These are phyloP conservation scores for Sisymbrium altissimum DNA, from an alignment of 345 rosid species.

Conservation along the genomic window DNA sequence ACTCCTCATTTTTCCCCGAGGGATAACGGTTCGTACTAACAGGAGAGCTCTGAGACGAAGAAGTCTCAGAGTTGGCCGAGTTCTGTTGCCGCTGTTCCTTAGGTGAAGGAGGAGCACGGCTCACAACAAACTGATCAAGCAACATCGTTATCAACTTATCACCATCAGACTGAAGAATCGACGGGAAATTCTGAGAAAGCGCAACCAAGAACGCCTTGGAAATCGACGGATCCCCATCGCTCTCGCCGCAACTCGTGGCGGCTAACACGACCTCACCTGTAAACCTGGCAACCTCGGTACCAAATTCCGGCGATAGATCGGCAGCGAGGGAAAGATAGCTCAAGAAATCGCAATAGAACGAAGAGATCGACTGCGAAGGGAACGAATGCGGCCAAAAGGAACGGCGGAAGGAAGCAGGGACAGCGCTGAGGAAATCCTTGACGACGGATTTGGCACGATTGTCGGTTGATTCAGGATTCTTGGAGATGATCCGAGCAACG, in stretches of 20 bases:
- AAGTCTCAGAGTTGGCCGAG: conserved; percentile 44
- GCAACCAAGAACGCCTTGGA: conserved; percentile 68
- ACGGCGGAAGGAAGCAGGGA: conserved; percentile 67
- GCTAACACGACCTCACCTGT: conserved; percentile 62
- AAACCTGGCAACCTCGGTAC: conserved; percentile 58
- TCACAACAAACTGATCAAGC: conserved; percentile 56
- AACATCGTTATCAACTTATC: conserved; percentile 60
- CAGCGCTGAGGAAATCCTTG: conserved; percentile 62
- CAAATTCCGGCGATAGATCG: conserved; percentile 55
- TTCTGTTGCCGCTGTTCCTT: conserved; percentile 41
- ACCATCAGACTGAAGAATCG: conserved; percentile 63
- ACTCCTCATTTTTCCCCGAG: conserved; percentile 40
- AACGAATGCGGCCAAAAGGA: conserved; percentile 92
- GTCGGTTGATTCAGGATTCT: conserved; percentile 45
- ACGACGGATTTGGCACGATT: conserved; percentile 55
- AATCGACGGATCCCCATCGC: conserved; percentile 44
- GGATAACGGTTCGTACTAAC: conserved; percentile 39
- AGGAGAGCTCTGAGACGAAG: conserved; percentile 80
- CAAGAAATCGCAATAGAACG: conserved; percentile 66
- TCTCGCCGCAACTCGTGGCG: conserved; percentile 37
- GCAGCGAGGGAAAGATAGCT: conserved; percentile 52
- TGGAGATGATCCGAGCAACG: conserved; percentile 71
- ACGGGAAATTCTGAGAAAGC: conserved; percentile 63
- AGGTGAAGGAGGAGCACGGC: conserved; percentile 43
- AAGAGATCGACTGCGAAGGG: conserved; percentile 46